phyloP scores from a whole-genome alignment of 805 yeast genomes.

The Candida ovalis region DNA sequence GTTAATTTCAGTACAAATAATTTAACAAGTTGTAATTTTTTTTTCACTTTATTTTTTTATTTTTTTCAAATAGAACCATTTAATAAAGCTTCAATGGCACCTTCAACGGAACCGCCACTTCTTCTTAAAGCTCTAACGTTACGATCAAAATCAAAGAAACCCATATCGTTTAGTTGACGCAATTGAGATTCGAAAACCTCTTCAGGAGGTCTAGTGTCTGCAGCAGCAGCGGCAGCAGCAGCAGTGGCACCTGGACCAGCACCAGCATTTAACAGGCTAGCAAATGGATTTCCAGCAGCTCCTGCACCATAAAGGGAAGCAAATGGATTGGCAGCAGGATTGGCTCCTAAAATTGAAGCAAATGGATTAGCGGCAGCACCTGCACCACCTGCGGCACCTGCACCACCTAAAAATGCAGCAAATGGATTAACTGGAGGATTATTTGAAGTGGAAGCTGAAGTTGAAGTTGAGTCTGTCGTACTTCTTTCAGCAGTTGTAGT shows the following conservation, averaged over 20 bases:
- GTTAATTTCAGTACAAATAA: not conserved
- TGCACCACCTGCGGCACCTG: conserved; percentile 18
- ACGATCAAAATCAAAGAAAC: conserved; percentile 86
- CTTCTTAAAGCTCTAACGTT: conserved; percentile 90
- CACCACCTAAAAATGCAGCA: too few relatives aligned
- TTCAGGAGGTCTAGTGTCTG: conserved; percentile 73
- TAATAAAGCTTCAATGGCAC: conserved; percentile 85
- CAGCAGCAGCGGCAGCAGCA: conserved; percentile 55
- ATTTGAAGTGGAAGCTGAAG: conserved; percentile 29
- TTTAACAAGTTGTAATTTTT: too few relatives aligned
- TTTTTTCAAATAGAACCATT: conserved; percentile 38
- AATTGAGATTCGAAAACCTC: conserved; percentile 69
- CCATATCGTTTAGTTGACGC: conserved; percentile 77
- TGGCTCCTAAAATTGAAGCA: conserved; percentile 30
- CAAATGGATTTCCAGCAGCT: conserved; percentile 37
- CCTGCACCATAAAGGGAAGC: conserved; percentile 29
- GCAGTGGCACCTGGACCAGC: conserved; percentile 66
- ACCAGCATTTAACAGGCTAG: conserved; percentile 38
- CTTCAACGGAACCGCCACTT: conserved; percentile 96
- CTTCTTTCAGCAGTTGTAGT: conserved; percentile 16
- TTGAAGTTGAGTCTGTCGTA: conserved; percentile 8
- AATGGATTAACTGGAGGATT: not conserved
- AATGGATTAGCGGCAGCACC: conserved; percentile 41
- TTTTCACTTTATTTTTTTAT: too few relatives aligned
- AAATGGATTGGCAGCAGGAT: conserved; percentile 40